phyloP scores from a whole-genome alignment of 2,329 filamentous ascomycete species.

The Botryotinia narcissicola region DNA sequence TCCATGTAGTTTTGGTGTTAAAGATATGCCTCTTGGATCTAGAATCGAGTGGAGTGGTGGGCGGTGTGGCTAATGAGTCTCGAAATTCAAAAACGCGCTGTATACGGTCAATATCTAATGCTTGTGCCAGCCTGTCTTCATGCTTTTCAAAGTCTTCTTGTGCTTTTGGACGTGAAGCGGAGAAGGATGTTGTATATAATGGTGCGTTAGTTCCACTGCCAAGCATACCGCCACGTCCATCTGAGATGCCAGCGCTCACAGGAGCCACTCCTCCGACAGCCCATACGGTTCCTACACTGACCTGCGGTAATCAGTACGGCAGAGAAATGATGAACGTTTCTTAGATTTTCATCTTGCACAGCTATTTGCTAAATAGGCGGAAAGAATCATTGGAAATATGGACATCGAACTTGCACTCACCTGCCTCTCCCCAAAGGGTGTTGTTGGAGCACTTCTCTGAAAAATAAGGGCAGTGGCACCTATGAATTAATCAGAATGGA shows the following conservation, averaged over 20 bases:
- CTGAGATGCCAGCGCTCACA: slow-evolving; percentile 53
- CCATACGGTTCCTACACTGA: slow-evolving; percentile 72
- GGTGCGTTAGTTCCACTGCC: slow-evolving; percentile 72
- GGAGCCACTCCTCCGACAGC: slow-evolving; percentile 68
- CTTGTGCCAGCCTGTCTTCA: slow-evolving; percentile 71
- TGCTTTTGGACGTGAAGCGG: slow-evolving; percentile 42
- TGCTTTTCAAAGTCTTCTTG: slow-evolving; percentile 67
- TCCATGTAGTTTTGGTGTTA: slow-evolving; percentile 39
- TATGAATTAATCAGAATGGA: slow-evolving; percentile 23
- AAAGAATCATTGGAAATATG: background rate
- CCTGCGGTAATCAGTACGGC: slow-evolving; percentile 40
- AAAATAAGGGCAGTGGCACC: slow-evolving; percentile 37
- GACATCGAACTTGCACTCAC: slow-evolving; percentile 27
- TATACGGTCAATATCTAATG: slow-evolving; percentile 73
- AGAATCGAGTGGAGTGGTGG: slow-evolving; percentile 32
- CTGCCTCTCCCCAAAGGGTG: slow-evolving; percentile 34
- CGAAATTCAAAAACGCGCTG: slow-evolving; percentile 62
- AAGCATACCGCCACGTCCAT: slow-evolving; percentile 63
- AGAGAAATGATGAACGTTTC: background rate
- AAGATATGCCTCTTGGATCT: slow-evolving; percentile 23
- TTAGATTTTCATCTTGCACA: background rate
- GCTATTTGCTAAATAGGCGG: background rate
- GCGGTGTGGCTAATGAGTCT: slow-evolving; percentile 31
- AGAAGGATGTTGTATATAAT: slow-evolving; percentile 54
- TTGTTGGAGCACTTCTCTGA: slow-evolving; percentile 31